A percentile compares a stretch with the other conserved stretches of the same genome.
Conservation (phyloP, 176 grass and related monocot species). For the Secale cereale region DNA sequence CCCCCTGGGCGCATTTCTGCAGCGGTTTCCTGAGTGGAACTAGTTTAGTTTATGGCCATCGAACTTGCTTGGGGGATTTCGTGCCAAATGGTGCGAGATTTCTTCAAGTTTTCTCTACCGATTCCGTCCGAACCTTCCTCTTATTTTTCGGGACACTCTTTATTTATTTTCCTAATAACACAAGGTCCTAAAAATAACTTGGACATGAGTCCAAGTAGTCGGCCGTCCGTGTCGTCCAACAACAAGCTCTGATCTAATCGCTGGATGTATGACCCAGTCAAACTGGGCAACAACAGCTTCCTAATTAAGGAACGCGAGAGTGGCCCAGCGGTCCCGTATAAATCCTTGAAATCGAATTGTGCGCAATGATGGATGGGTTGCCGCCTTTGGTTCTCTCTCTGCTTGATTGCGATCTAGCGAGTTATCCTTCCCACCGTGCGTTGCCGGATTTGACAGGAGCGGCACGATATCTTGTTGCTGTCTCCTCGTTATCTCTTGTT, state of each 20-base stretch:
- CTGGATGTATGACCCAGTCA: background rate
- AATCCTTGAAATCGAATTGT: background rate
- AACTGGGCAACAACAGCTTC: background rate
- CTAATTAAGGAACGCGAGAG: background rate
- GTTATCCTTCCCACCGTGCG: slow-evolving; percentile 21
- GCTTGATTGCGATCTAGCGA: background rate
- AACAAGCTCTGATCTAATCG: background rate
- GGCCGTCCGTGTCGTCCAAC: background rate
- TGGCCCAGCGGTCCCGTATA: background rate
- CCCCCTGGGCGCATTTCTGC: background rate
- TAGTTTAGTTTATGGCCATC: background rate
- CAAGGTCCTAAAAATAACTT: background rate
- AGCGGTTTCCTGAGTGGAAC: background rate
- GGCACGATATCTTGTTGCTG: background rate
- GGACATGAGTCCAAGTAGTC: background rate
- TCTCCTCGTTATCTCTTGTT: background rate
- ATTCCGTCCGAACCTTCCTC: background rate
- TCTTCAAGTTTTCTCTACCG: background rate
- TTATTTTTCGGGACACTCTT: too few relatives aligned
- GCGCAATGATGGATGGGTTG: background rate
- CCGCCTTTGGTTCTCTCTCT: background rate
- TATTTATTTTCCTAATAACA: too few relatives aligned
- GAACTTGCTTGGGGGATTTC: background rate
- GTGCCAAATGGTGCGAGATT: background rate
- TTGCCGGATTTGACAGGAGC: background rate